phyloP scores from a whole-genome alignment of 2,329 filamentous ascomycete species.

The Ilyonectria destructans region DNA sequence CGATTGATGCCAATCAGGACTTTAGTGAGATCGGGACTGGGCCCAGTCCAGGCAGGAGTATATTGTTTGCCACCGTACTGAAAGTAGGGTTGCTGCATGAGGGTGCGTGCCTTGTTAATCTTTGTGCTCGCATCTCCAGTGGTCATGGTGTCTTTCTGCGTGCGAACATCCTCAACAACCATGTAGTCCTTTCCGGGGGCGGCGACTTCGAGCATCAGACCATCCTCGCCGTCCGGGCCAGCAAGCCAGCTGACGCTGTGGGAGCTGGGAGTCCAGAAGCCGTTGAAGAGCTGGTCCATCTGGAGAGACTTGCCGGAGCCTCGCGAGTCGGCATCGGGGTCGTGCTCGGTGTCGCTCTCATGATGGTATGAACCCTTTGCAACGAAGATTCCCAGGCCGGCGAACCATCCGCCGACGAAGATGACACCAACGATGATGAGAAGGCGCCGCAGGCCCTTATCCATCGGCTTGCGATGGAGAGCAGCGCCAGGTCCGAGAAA shows the following conservation, averaged over 20 bases:
- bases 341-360: slow-evolving; percentile 74
- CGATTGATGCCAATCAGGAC: slow-evolving; percentile 85
- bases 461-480: slow-evolving; percentile 70
- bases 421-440: slow-evolving; percentile 74
- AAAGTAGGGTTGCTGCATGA: slow-evolving; percentile 83
- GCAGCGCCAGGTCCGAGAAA: slow-evolving; percentile 63
- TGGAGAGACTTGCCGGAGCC: slow-evolving; percentile 82
- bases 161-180: slow-evolving; percentile 88
- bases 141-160: slow-evolving; percentile 54
- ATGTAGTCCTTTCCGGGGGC: slow-evolving; percentile 80
- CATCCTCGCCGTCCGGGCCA: slow-evolving; percentile 84
- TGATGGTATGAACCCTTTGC: slow-evolving; percentile 77
- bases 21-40: slow-evolving; percentile 88
- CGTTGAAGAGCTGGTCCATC: slow-evolving; percentile 78
- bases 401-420: slow-evolving; percentile 78
- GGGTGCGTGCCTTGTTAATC: slow-evolving; percentile 71
- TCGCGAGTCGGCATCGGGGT: slow-evolving; percentile 76
- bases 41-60: slow-evolving; percentile 75
- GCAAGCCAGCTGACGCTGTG: slow-evolving; percentile 85
- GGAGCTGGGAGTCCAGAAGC: slow-evolving; percentile 75
- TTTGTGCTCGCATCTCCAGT: slow-evolving; percentile 51
- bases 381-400: slow-evolving; percentile 79
- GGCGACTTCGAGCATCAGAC: slow-evolving; percentile 83
- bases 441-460: slow-evolving; percentile 75
- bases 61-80: slow-evolving; percentile 70